Evolutionary conservation across 441 rosid genomes (phyloP), one percentile per base, ranked within the genome.

Genomic region (Pelargonium fulgidum): DNA sequence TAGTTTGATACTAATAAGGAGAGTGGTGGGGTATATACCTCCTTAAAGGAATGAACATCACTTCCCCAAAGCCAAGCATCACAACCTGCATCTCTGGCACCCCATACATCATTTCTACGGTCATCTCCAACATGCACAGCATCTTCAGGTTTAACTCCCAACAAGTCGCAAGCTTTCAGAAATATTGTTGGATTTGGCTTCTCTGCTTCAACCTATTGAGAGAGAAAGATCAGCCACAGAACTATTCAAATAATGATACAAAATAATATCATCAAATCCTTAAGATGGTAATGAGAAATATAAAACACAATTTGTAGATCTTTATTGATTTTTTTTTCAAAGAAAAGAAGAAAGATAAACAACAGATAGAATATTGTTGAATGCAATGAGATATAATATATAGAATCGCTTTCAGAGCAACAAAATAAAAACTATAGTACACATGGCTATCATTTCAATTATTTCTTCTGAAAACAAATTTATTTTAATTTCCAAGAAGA

Each of bases 61-160:
- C 88, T 89, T 76, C 97, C 98, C 98, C 98, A 93, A 13, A 91
- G 90, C 98, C 98, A 93, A 72, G 93, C 98, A 67, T 93, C 96
- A 62, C 97, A 91, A 22, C 97, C 98, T 64, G 98, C 97, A 75
- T 88, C 98, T 74, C 98, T 84, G 36, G 97, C 98, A 1, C 97
- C 98, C 98, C 98, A 93, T 73, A 93, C 65, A 77, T 93, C 98
- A 52, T 93, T 93, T 76, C 98, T 85, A 13, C 98, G 94, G 70
- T 93, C 98, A 76, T 93, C 98, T 64, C 98, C 97, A 45, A 91
- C 93, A 77, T 93, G 98, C 33, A 93, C 93, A 47, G 88, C 90
- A 76, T 91, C 98, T 78, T 91, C 98, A 8, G 98, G 96, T 44
- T 86, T 82, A 47, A 93, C 89, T 58, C 83, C 92, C 77, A 93